Conservation (phyloP, 2,329 filamentous ascomycete genomes). For the Lojkania enalia region DNA sequence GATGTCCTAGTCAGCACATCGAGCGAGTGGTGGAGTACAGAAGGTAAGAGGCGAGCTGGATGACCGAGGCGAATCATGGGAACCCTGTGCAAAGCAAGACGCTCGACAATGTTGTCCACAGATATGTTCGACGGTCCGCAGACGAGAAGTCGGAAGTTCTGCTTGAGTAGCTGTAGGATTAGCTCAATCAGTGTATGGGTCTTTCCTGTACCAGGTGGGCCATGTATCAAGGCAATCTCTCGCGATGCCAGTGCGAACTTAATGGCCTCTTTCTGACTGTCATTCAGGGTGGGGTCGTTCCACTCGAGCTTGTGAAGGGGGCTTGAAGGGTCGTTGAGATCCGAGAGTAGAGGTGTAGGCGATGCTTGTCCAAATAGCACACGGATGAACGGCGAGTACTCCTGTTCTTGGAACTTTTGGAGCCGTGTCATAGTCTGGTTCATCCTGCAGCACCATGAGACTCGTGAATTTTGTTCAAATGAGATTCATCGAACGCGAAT, state of each 20-base stretch:
- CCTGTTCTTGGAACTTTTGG: slow-evolving; percentile 58
- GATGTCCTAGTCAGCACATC: slow-evolving; percentile 90
- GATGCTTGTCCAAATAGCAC: slow-evolving; percentile 63
- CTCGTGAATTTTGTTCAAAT: slow-evolving; percentile 1
- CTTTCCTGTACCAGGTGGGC: slow-evolving; percentile 94
- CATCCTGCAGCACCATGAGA: slow-evolving; percentile 51
- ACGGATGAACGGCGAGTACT: slow-evolving; percentile 61
- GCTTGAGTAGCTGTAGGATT: slow-evolving; percentile 83
- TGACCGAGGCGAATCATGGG: slow-evolving; percentile 90
- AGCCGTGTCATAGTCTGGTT: slow-evolving; percentile 65
- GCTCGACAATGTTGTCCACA: slow-evolving; percentile 97
- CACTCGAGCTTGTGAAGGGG: slow-evolving; percentile 55
- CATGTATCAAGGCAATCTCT: slow-evolving; percentile 89
- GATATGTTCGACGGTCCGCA: slow-evolving; percentile 96
- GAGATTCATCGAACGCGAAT: slow-evolving; percentile 11
- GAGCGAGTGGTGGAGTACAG: slow-evolving; percentile 84
- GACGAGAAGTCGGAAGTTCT: slow-evolving; percentile 77
- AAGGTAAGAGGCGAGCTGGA: slow-evolving; percentile 85
- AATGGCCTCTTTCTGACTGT: slow-evolving; percentile 66
- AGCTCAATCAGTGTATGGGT: slow-evolving; percentile 95
- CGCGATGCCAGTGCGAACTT: slow-evolving; percentile 80
- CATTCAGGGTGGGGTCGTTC: slow-evolving; percentile 60
- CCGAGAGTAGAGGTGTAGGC: slow-evolving; percentile 53
- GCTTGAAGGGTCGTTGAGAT: slow-evolving; percentile 47
- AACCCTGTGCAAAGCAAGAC: slow-evolving; percentile 80